phyloP scores from a whole-genome alignment of 1,284 basidiomycete genomes.

The Rhodotorula sp. region DNA sequence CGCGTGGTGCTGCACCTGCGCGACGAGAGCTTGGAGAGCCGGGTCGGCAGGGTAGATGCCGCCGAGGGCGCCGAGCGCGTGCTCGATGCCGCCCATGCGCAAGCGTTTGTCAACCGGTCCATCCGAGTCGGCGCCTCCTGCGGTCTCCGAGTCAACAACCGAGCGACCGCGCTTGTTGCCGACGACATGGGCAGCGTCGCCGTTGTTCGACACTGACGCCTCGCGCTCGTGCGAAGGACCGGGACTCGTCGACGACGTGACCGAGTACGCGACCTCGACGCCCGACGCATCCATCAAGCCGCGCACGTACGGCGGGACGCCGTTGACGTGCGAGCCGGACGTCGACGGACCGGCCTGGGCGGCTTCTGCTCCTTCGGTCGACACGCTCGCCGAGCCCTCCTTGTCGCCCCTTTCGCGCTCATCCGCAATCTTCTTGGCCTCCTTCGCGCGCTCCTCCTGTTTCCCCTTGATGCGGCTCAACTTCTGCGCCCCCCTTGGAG shows the following conservation, averaged over 20 bases:
- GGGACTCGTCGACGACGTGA: too few species aligned
- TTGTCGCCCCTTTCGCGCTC: too few species aligned
- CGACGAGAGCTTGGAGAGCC: slow-evolving; percentile 15
- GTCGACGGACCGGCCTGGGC: neutral
- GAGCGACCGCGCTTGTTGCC: neutral
- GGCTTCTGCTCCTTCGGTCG: too few species aligned
- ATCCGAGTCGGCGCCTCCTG: neutral
- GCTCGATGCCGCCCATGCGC: neutral
- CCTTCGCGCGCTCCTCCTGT: neutral
- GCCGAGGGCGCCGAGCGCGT: neutral
- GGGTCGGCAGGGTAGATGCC: slow-evolving; percentile 8
- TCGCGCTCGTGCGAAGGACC: too few species aligned
- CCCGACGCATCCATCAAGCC: slow-evolving; percentile 4
- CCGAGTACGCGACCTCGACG: neutral
- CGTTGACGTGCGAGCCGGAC: neutral
- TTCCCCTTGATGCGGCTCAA: neutral
- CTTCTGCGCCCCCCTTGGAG: slow-evolving; percentile 1
- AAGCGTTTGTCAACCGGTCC: slow-evolving; percentile 14
- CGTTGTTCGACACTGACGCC: too few species aligned
- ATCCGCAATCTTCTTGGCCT: neutral
- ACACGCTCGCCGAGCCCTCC: neutral
- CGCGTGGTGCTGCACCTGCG: neutral
- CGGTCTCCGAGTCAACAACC: neutral
- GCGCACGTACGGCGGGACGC: neutral
- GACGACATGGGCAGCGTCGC: too few species aligned